These are phyloP conservation scores for Agrocybe chaxingu DNA, from an alignment of 768 basidiomycete genomes.

Conservation along the genomic window DNA sequence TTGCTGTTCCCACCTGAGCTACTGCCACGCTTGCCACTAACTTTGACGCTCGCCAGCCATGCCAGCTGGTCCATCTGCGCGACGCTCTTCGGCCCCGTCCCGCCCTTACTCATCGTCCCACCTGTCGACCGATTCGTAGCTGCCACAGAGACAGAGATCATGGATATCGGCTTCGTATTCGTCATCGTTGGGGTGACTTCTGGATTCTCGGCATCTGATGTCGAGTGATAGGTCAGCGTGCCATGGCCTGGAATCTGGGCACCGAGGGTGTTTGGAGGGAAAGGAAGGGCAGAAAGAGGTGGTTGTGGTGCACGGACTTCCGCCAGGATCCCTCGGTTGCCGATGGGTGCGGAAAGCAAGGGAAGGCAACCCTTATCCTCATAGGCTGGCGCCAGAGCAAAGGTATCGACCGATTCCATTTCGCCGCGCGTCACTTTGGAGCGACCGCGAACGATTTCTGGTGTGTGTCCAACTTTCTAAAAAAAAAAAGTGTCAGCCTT, in stretches of 20 bases:
- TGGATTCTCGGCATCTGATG: constrained; percentile 3
- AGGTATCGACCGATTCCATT: constrained; percentile 36
- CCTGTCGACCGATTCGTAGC: constrained; percentile 23
- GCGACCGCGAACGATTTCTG: constrained; percentile 28
- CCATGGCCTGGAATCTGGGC: constrained; percentile 27
- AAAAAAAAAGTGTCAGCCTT: constrained; percentile 7
- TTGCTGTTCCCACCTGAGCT: constrained; percentile 55
- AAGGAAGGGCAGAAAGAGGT: background rate
- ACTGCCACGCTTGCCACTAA: constrained; percentile 51
- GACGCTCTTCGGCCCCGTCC: constrained; percentile 44
- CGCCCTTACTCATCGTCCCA: constrained; percentile 48
- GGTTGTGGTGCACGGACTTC: constrained; percentile 61
- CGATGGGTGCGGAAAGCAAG: constrained; percentile 64
- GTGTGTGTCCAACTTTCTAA: constrained; percentile 49
- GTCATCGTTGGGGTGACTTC: constrained; percentile 16
- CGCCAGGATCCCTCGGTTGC: constrained; percentile 63
- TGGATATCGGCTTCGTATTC: constrained; percentile 4
- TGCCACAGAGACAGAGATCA: constrained; percentile 4
- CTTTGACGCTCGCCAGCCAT: constrained; percentile 74
- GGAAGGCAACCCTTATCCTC: constrained; percentile 31
- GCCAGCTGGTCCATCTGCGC: constrained; percentile 61
- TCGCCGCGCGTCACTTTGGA: constrained; percentile 22
- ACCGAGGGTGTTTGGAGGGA: constrained; percentile 6
- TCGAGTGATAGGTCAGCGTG: background rate
- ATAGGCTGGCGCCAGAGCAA: constrained; percentile 49